Conservation (phyloP, 1,139 yeast genomes). For the Neolecta irregularis region DNA sequence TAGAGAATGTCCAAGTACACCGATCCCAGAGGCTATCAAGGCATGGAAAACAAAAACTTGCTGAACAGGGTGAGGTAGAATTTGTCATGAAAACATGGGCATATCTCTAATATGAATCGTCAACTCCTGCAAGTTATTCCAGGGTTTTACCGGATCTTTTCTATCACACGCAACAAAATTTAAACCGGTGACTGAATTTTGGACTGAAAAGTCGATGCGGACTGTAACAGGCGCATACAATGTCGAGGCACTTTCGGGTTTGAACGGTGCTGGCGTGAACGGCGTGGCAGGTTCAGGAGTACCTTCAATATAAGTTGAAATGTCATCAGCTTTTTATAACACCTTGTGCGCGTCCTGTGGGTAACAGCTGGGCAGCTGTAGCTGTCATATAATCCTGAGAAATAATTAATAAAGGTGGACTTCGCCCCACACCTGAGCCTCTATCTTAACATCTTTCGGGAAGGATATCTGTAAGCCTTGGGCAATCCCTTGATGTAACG, state of each 20-base stretch:
- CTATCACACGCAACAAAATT: slow-evolving; percentile 35
- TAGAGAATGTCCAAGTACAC: slow-evolving; percentile 81
- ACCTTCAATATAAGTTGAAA: too few relatives aligned
- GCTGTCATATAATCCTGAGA: too few relatives aligned
- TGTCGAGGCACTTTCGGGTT: too few relatives aligned
- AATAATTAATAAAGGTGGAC: not conserved
- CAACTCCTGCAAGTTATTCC: slow-evolving; percentile 28
- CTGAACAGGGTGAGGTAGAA: slow-evolving; percentile 59
- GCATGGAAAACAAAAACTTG: slow-evolving; percentile 96
- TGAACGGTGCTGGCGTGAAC: too few relatives aligned
- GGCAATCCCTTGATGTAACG: slow-evolving; percentile 2
- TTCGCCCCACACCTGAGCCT: not conserved
- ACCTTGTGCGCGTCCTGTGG: too few relatives aligned
- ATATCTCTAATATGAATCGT: slow-evolving; percentile 25
- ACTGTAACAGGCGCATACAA: slow-evolving; percentile 57
- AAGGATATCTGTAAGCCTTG: slow-evolving; percentile 1
- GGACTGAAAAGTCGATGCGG: slow-evolving; percentile 49
- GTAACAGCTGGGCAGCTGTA: too few relatives aligned
- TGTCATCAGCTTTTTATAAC: too few relatives aligned
- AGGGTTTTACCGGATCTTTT: slow-evolving; percentile 11
- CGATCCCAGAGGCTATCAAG: slow-evolving; percentile 78
- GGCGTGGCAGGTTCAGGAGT: too few relatives aligned
- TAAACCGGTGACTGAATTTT: slow-evolving; percentile 61
- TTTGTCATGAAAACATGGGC: slow-evolving; percentile 88
- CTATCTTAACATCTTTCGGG: slow-evolving; percentile 2